These are phyloP conservation scores for Orbilia oligospora DNA, from an alignment of 2,329 filamentous ascomycete species.

Conservation along the genomic window DNA sequence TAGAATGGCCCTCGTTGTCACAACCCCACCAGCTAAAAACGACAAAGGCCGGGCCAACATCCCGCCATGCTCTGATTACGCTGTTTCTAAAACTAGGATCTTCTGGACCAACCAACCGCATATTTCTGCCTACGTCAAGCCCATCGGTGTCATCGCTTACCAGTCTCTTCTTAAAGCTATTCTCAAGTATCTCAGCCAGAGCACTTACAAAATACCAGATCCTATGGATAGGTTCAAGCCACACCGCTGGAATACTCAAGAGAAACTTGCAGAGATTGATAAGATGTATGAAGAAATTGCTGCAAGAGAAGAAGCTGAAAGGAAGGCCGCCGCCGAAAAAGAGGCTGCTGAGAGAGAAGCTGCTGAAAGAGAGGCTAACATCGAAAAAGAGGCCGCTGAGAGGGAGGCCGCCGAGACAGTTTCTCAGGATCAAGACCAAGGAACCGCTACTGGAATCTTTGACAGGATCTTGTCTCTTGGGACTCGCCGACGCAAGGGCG, in stretches of 20 bases:
- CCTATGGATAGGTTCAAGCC: slow-evolving; percentile 47
- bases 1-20: slow-evolving; percentile 57
- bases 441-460: slow-evolving; percentile 29
- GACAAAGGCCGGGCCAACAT: slow-evolving; percentile 31
- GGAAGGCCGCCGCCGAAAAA: neutral
- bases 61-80: slow-evolving; percentile 32
- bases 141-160: slow-evolving; percentile 44
- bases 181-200: slow-evolving; percentile 35
- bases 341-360: neutral
- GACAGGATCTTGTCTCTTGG: slow-evolving; percentile 32
- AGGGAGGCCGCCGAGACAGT: neutral
- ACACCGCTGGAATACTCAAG: slow-evolving; percentile 30
- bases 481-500: slow-evolving; percentile 36
- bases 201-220: slow-evolving; percentile 32
- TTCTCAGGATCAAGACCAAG: neutral
- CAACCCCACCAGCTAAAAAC: slow-evolving; percentile 29
- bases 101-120: slow-evolving; percentile 49
- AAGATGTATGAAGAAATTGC: slow-evolving; percentile 11
- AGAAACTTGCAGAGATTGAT: slow-evolving; percentile 44
- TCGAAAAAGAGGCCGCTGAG: neutral
- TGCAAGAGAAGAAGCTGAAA: neutral
- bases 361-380: neutral
- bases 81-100: slow-evolving; percentile 27
- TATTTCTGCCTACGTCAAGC: slow-evolving; percentile 45
- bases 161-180: slow-evolving; percentile 26